Percentiles rank a stretch among this genome's conserved stretches.
These are phyloP conservation scores for Monosporascus ibericus DNA, from an alignment of 2,329 filamentous ascomycete genomes.

Conservation along the genomic window DNA sequence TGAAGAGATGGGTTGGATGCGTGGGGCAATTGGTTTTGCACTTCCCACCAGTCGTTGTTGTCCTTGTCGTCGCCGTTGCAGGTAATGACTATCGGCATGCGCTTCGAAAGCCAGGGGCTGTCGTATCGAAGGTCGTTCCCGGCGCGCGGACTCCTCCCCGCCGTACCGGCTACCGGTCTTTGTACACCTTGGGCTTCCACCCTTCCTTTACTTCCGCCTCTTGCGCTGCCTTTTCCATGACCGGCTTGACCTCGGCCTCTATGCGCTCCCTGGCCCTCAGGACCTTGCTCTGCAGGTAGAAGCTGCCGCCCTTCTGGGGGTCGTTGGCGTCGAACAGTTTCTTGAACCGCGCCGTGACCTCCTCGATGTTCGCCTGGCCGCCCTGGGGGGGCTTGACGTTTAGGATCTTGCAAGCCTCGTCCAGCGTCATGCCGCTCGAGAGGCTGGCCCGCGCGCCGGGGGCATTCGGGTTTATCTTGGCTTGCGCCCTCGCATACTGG, in stretches of 20 bases:
- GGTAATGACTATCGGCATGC: not conserved
- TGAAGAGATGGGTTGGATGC: slow-evolving; percentile 1
- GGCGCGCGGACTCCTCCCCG: not conserved
- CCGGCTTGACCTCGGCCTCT: slow-evolving; percentile 75
- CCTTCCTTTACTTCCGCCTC: slow-evolving; percentile 78
- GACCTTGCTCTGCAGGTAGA: slow-evolving; percentile 97
- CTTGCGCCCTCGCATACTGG: slow-evolving; percentile 70
- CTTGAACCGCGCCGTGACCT: slow-evolving; percentile 85
- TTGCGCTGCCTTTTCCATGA: slow-evolving; percentile 62
- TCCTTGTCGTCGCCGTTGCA: not conserved
- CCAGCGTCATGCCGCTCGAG: slow-evolving; percentile 75
- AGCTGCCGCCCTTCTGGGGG: slow-evolving; percentile 90
- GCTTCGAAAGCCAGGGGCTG: slow-evolving; percentile 8
- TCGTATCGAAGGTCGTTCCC: slow-evolving; percentile 1
- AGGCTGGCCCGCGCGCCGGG: slow-evolving; percentile 32
- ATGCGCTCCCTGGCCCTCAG: slow-evolving; percentile 85
- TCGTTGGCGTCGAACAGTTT: slow-evolving; percentile 91
- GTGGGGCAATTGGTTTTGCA: not conserved
- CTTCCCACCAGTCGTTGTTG: not conserved
- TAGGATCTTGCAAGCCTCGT: slow-evolving; percentile 95
- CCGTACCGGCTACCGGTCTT: slow-evolving; percentile 57
- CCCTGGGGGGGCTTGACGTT: slow-evolving; percentile 85
- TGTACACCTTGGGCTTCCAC: slow-evolving; percentile 93
- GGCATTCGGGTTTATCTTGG: slow-evolving; percentile 47
- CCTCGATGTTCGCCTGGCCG: slow-evolving; percentile 70